Conservation (phyloP, 176 grass and related monocot genomes). For the Puya raimondii region DNA sequence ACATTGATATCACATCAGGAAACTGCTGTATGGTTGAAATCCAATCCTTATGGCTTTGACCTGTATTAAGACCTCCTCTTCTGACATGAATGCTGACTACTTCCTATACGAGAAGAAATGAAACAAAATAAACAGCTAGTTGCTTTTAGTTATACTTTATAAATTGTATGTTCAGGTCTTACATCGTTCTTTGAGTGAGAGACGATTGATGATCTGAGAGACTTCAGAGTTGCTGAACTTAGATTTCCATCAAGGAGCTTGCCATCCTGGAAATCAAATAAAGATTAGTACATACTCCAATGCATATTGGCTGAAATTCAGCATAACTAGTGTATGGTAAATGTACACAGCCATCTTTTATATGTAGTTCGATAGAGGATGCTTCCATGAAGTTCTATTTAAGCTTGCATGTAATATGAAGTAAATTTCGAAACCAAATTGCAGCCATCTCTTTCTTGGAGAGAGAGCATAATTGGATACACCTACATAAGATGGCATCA, state of each 20-base stretch:
- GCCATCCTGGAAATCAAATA: slow-evolving; percentile 16
- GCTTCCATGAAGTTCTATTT: too few relatives aligned
- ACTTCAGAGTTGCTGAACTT: slow-evolving; percentile 25
- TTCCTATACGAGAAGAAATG: slow-evolving; percentile 27
- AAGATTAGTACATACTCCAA: background rate
- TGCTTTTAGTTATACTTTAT: background rate
- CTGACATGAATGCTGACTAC: slow-evolving; percentile 57
- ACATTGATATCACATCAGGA: slow-evolving; percentile 63
- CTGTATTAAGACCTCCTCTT: slow-evolving; percentile 43
- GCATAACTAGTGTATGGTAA: too few relatives aligned
- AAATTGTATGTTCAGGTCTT: slow-evolving; percentile 3
- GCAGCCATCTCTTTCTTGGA: too few relatives aligned
- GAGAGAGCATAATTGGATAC: too few relatives aligned
- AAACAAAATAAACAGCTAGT: background rate
- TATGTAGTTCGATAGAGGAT: too few relatives aligned
- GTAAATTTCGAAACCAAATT: too few relatives aligned
- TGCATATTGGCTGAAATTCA: background rate
- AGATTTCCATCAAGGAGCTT: slow-evolving; percentile 14
- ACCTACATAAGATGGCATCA: too few relatives aligned
- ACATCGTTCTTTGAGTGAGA: slow-evolving; percentile 35
- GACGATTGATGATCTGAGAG: slow-evolving; percentile 35
- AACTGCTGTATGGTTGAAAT: slow-evolving; percentile 45
- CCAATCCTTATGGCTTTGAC: slow-evolving; percentile 53
- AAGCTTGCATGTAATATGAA: too few relatives aligned
- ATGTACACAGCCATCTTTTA: too few relatives aligned